A percentile compares a stretch with the other conserved stretches of the same genome.
Conservation (phyloP, 139 green algal genomes). For the Chlorella vulgaris region DNA sequence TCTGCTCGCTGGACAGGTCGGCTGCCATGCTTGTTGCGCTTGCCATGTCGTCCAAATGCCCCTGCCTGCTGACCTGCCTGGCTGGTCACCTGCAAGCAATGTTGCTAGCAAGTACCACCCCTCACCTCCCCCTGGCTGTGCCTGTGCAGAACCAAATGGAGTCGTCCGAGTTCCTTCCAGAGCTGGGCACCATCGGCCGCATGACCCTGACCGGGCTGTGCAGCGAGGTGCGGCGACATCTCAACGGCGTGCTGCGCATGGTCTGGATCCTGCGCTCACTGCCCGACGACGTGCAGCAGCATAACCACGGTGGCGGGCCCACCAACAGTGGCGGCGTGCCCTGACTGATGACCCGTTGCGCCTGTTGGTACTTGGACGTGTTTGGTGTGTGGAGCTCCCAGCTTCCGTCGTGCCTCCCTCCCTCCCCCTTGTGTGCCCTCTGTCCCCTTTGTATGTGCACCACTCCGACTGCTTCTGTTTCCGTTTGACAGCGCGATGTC, state of each 20-base stretch:
- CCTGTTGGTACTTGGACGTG: neutral
- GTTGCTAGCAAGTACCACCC: neutral
- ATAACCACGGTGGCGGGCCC: neutral
- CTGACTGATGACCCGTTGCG: neutral
- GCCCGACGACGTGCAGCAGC: constrained; percentile 34
- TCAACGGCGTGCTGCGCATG: constrained; percentile 36
- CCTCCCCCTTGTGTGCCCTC: too few relatives aligned
- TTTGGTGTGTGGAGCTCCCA: too few relatives aligned
- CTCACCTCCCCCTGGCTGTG: neutral
- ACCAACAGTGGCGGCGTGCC: neutral
- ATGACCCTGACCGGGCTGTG: constrained; percentile 24
- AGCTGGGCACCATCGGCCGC: constrained; percentile 19
- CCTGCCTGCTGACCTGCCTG: too few relatives aligned
- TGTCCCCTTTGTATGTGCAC: too few relatives aligned
- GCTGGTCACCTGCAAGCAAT: neutral
- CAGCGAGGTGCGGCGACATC: constrained; percentile 28
- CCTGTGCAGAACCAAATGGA: constrained; percentile 33
- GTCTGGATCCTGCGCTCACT: constrained; percentile 35
- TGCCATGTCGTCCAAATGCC: too few relatives aligned
- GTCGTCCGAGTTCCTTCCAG: constrained; percentile 24
- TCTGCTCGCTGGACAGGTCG: too few relatives aligned
- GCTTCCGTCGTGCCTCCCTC: too few relatives aligned
- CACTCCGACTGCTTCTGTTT: too few relatives aligned
- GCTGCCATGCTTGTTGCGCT: too few relatives aligned
- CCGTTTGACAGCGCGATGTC: too few relatives aligned